Percentiles rank a stretch among this genome's conserved stretches.
phyloP scores from a whole-genome alignment of 1,139 yeast genomes.

The Yamadazyma friedrichii region DNA sequence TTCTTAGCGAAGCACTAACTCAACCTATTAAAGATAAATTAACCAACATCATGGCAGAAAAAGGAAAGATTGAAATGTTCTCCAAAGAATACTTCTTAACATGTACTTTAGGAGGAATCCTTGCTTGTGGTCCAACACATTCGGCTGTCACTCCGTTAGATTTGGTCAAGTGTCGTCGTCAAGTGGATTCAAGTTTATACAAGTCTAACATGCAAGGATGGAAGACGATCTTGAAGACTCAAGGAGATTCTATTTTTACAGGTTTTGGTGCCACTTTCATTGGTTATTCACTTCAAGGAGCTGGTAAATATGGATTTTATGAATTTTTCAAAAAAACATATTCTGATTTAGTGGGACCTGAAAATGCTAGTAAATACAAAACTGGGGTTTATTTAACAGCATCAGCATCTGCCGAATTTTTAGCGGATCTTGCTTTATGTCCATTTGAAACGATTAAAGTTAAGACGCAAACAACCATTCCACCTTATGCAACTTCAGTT shows the following conservation, averaged over 20 bases:
- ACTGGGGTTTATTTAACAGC: conserved; percentile 79
- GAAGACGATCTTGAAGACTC: conserved; percentile 65
- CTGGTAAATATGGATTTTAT: conserved; percentile 94
- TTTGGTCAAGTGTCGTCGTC: conserved; percentile 88
- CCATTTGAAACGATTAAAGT: conserved; percentile 95
- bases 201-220: conserved; percentile 77
- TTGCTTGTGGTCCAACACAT: conserved; percentile 97
- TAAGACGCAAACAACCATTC: conserved; percentile 86
- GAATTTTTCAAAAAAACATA: conserved; percentile 84
- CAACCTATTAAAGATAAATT: conserved; percentile 30
- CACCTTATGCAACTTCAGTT: conserved; percentile 68
- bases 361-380: conserved; percentile 59
- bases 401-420: conserved; percentile 87
- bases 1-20: conserved; percentile 19
- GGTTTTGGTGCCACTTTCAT: conserved; percentile 90
- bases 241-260: conserved; percentile 78
- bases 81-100: conserved; percentile 75
- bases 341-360: conserved; percentile 65
- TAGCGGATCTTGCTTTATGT: conserved; percentile 86
- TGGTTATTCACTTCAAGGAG: conserved; percentile 93
- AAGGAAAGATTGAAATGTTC: conserved; percentile 46
- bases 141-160: conserved; percentile 90
- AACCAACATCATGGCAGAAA: conserved; percentile 4
- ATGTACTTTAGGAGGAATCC: conserved; percentile 84
- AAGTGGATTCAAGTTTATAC: conserved; percentile 73